A percentile compares a stretch with the other conserved stretches of the same genome.
Conservation (phyloP, 352 stramenopile genomes). For the Phytopythium aichiense region DNA sequence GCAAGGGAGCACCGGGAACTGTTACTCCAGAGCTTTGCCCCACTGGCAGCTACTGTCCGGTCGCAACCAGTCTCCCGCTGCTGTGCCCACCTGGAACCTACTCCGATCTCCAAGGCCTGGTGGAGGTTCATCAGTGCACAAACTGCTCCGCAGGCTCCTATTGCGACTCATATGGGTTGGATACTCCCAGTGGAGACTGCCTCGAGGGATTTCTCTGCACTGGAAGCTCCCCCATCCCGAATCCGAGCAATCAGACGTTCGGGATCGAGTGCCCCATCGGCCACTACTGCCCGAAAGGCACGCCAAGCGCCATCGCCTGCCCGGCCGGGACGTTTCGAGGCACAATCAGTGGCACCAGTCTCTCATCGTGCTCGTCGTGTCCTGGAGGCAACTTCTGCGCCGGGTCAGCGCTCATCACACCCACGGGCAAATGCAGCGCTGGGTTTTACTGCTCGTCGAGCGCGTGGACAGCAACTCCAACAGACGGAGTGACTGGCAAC, state of each 20-base stretch:
- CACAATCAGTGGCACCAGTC: slow-evolving; percentile 37
- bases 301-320: slow-evolving; percentile 46
- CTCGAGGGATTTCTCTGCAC: slow-evolving; percentile 63
- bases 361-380: slow-evolving; percentile 65
- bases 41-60: slow-evolving; percentile 64
- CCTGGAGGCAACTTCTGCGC: slow-evolving; percentile 53
- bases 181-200: slow-evolving; percentile 42
- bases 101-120: slow-evolving; percentile 51
- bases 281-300: slow-evolving; percentile 70
- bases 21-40: slow-evolving; percentile 48
- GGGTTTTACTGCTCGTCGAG: slow-evolving; percentile 84
- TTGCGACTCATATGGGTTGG: slow-evolving; percentile 83
- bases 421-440: slow-evolving; percentile 50
- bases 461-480: slow-evolving; percentile 40
- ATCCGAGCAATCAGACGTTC: slow-evolving; percentile 39
- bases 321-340: slow-evolving; percentile 55
- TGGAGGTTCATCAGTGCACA: slow-evolving; percentile 68
- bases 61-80: slow-evolving; percentile 39
- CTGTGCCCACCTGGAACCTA: slow-evolving; percentile 68
- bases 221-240: slow-evolving; percentile 50
- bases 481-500: slow-evolving; percentile 33
- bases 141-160: slow-evolving; percentile 79
- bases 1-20: slow-evolving; percentile 32
- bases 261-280: slow-evolving; percentile 63
- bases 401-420: slow-evolving; percentile 34